phyloP scores from a whole-genome alignment of 495 filamentous ascomycete species.

The Xylaria palmicola region DNA sequence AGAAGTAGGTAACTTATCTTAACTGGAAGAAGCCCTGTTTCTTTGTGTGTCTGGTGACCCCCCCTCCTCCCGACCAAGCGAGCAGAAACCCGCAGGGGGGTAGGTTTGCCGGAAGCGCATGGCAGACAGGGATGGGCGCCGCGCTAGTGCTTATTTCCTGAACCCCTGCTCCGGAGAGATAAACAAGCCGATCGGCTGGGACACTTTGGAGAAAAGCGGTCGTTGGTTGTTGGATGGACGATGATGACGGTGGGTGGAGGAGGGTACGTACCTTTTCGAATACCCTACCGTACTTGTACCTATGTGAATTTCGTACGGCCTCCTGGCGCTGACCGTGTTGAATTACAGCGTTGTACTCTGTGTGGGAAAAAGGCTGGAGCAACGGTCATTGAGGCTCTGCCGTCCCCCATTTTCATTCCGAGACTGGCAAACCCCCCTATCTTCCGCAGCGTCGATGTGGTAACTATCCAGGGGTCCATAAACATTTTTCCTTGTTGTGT shows the following conservation, averaged over 20 bases:
- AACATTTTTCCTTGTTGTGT: too few species aligned
- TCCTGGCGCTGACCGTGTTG: too few species aligned
- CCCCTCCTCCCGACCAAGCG: background rate
- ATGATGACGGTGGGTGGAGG: too few species aligned
- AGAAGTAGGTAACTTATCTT: too few species aligned
- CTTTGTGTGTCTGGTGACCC: slow-evolving; percentile 4
- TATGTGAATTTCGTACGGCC: too few species aligned
- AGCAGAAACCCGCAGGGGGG: slow-evolving; percentile 5
- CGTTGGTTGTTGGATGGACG: too few species aligned
- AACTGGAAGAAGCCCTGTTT: too few species aligned
- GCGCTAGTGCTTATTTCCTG: slow-evolving; percentile 27
- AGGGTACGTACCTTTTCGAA: too few species aligned
- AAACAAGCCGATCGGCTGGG: slow-evolving; percentile 28
- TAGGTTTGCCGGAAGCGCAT: slow-evolving; percentile 18
- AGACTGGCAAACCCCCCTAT: slow-evolving; percentile 10
- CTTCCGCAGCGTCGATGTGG: slow-evolving; percentile 11
- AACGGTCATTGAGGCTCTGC: slow-evolving; percentile 12
- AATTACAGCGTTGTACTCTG: too few species aligned
- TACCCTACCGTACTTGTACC: too few species aligned
- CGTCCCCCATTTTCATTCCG: background rate
- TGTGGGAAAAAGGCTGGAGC: background rate
- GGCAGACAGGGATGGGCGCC: slow-evolving; percentile 14
- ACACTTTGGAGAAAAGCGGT: too few species aligned
- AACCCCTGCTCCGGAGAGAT: slow-evolving; percentile 30
- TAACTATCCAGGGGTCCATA: too few species aligned